Base-by-base conservation (phyloP, 306 rosid genomes). In the Quercus parvula region DNA sequence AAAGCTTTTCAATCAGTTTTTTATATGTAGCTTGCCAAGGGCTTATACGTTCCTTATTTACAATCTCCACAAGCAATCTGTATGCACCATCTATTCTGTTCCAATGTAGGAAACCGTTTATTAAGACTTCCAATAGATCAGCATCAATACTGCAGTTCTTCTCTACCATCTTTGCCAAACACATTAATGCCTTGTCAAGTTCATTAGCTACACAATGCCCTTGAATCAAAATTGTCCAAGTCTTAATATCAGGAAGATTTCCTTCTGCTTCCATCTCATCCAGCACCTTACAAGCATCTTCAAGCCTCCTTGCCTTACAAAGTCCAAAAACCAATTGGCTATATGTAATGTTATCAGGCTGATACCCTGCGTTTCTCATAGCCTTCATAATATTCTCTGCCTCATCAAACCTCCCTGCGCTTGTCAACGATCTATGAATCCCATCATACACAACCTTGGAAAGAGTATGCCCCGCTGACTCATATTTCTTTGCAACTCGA, bases 141-240 rank as follows among this genome's bases (percentile, higher is more conserved):
- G 97, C 96, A 86, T 95, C 97, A 9, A 88, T 81, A 71, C 81
- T 70, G 12, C 87, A 83, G 22, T 79, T 86, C 68, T 89, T 90
- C 72, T 86, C 93, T 63, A 87, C 81, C 99, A 93, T 91, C 87
- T 79, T 91, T 15, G 85, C 71, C 19, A 90, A 91, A 85, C 91
- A 89, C 77, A 85, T 67, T 27, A 90, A 85, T 1, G 97, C 98
- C 52, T 81, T 66, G 6, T 90, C 92, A 25, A 87, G 82, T 84
- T 93, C 91, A 75, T 87, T 76, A 74, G 92, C 93, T 56, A 84
- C 72, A 88, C 97, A 93, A 83, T 89, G 89, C 75, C 99, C 99
- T 78, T 90, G 93, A 77, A 95, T 95, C 87, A 95, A 89, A 85
- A 93, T 85, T 67, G 98, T 90, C 99, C 98, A 91, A 49, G 99